Evolutionary conservation across 306 rosid species (phyloP).

Genomic region (Quercus ilex): DNA sequence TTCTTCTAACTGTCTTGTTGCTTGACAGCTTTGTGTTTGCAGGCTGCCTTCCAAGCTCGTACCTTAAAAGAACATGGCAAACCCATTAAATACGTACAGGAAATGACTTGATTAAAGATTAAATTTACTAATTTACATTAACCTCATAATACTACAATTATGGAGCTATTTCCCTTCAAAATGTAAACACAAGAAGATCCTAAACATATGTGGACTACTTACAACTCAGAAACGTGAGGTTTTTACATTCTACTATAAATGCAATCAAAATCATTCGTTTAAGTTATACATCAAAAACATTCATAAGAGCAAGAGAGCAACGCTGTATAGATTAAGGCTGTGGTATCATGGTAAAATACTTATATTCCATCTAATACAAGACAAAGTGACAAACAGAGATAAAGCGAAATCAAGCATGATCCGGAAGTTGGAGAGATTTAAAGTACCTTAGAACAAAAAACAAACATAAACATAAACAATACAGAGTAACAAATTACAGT

Average conservation of each 20-base stretch:
- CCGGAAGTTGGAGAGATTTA: not conserved
- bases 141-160: not conserved
- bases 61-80: conserved; percentile 29
- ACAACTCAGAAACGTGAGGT: not conserved
- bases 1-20: conserved; percentile 59
- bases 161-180: not conserved
- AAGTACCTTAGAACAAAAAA: not conserved
- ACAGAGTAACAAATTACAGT: not conserved
- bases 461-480: not conserved
- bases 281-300: not conserved
- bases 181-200: not conserved
- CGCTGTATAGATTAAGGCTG: not conserved
- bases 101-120: not conserved
- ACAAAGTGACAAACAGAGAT: too few species aligned
- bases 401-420: too few species aligned
- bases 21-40: conserved; percentile 63
- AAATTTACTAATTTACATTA: not conserved
- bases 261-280: too few species aligned
- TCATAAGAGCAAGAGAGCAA: not conserved
- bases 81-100: not conserved
- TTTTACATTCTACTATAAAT: not conserved
- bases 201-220: not conserved
- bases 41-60: conserved; percentile 66
- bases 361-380: not conserved
- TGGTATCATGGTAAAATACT: not conserved